phyloP scores from a whole-genome alignment of 768 basidiomycete genomes.

The Termitomyces sp. region DNA sequence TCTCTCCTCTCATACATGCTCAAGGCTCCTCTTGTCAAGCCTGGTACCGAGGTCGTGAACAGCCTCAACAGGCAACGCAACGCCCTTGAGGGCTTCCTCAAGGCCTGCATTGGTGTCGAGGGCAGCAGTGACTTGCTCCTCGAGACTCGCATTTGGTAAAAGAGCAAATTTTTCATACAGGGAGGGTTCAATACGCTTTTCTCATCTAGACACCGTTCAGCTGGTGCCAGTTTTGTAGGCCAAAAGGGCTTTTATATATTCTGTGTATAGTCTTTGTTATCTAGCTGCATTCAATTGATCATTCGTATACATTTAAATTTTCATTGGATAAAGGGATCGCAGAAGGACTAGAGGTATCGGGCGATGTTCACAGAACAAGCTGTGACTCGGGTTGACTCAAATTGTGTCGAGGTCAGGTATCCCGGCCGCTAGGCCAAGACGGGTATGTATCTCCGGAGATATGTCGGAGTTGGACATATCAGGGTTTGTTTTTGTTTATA shows the following conservation, averaged over 20 bases:
- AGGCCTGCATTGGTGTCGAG: constrained; percentile 90
- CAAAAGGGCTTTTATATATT: background rate
- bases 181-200: constrained; percentile 8
- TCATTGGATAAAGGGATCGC: too few species aligned
- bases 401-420: too few species aligned
- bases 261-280: background rate
- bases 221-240: background rate
- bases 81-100: constrained; percentile 89
- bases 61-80: constrained; percentile 92
- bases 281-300: background rate
- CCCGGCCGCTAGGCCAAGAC: too few species aligned
- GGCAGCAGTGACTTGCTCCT: constrained; percentile 78
- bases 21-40: constrained; percentile 97
- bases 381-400: too few species aligned
- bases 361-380: too few species aligned
- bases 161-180: background rate
- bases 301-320: background rate
- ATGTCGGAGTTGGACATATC: too few species aligned
- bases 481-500: too few species aligned
- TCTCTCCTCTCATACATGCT: constrained; percentile 96
- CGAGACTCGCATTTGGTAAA: constrained; percentile 85
- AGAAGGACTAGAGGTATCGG: too few species aligned
- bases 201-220: background rate
- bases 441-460: too few species aligned
- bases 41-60: constrained; percentile 92